These are phyloP conservation scores for Hanseniaspora lachancei DNA, from an alignment of 805 yeast species.

Conservation along the genomic window DNA sequence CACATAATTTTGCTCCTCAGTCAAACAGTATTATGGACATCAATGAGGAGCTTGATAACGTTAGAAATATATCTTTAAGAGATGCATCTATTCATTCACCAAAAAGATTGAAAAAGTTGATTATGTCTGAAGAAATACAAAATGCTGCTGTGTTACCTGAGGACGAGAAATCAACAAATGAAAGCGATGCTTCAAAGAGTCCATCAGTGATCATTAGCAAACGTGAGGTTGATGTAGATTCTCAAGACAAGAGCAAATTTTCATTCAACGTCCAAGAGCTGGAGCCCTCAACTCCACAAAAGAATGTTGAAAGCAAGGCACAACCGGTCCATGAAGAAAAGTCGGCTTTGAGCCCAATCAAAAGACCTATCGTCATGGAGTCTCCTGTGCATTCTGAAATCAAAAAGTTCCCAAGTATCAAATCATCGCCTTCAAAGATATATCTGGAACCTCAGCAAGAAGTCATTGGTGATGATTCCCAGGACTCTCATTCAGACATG, in stretches of 20 bases:
- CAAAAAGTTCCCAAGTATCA: neutral
- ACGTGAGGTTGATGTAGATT: neutral
- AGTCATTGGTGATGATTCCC: neutral
- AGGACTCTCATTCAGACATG: neutral
- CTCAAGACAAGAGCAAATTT: neutral
- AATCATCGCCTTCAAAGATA: neutral
- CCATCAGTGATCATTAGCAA: neutral
- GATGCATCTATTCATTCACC: conserved; percentile 9
- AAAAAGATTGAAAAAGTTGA: neutral
- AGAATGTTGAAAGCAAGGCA: too few relatives aligned
- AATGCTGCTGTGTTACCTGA: neutral
- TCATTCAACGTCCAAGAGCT: neutral
- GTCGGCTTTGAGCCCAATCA: neutral
- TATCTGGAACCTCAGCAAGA: neutral
- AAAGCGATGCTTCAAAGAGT: neutral
- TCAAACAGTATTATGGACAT: conserved; percentile 1
- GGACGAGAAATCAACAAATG: neutral
- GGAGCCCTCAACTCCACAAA: neutral
- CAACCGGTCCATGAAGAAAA: too few relatives aligned
- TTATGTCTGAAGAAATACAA: neutral
- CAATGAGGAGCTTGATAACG: neutral
- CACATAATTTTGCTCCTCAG: neutral
- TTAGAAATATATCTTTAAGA: conserved; percentile 3
- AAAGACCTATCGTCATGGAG: neutral
- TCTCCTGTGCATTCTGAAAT: conserved; percentile 1